Evolutionary conservation across 2,329 filamentous ascomycete genomes (phyloP).

Genomic region (Ophiostoma himal-ulmi): DNA sequence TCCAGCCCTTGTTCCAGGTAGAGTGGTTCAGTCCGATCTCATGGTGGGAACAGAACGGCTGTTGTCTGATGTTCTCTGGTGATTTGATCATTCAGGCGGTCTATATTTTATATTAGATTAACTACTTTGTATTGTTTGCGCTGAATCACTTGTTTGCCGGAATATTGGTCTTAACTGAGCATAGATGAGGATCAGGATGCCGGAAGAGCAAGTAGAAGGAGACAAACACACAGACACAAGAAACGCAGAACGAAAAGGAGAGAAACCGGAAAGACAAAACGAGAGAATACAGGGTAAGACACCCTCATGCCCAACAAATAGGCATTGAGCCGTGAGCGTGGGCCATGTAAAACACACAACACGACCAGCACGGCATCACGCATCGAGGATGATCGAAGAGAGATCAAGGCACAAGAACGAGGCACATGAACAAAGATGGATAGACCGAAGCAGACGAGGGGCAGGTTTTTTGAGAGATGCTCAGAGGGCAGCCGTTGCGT

Average conservation of each 20-base stretch:
- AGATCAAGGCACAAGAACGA: not conserved
- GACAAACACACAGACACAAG: not conserved
- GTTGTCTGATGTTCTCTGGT: not conserved
- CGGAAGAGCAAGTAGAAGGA: not conserved
- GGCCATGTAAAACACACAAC: not conserved
- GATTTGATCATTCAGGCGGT: not conserved
- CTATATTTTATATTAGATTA: not conserved
- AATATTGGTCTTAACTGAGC: not conserved
- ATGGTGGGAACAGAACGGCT: too few relatives aligned
- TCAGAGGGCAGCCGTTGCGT: not conserved
- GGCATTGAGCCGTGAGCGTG: not conserved
- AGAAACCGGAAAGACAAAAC: not conserved
- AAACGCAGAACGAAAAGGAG: too few relatives aligned
- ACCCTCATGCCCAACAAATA: slow-evolving; percentile 1
- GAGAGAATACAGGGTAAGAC: not conserved
- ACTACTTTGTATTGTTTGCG: not conserved
- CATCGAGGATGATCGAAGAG: not conserved
- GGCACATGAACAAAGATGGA: too few relatives aligned
- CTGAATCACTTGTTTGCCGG: not conserved
- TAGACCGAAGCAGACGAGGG: too few relatives aligned
- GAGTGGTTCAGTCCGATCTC: not conserved
- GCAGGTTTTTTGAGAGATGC: not conserved
- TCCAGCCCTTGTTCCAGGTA: slow-evolving; percentile 8
- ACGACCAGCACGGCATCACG: not conserved
- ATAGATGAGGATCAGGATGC: not conserved